These are phyloP conservation scores for Gastrolobium villosum DNA, from an alignment of 306 rosid genomes.

Conservation along the genomic window DNA sequence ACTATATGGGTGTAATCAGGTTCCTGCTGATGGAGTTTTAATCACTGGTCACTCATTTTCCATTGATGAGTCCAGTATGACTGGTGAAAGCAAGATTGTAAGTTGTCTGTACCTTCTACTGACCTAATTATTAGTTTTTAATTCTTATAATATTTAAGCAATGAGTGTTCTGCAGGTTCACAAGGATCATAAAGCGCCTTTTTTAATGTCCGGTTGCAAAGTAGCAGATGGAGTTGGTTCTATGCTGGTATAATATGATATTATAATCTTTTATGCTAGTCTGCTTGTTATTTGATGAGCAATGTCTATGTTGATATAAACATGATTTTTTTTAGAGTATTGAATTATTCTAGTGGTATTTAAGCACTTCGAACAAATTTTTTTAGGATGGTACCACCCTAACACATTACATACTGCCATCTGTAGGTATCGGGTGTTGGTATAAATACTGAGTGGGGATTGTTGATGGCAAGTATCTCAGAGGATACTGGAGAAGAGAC, in stretches of 20 bases:
- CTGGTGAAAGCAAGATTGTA: slow-evolving; percentile 97
- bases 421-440: slow-evolving; percentile 96
- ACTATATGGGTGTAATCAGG: slow-evolving; percentile 53
- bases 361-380: slow-evolving; percentile 1
- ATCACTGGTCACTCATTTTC: slow-evolving; percentile 88
- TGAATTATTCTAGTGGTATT: slow-evolving; percentile 1
- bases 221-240: slow-evolving; percentile 95
- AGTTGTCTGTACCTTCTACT: slow-evolving; percentile 48
- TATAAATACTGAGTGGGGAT: slow-evolving; percentile 98
- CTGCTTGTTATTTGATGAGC: slow-evolving; percentile 21
- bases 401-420: slow-evolving; percentile 41
- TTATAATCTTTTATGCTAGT: slow-evolving; percentile 10
- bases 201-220: slow-evolving; percentile 95
- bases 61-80: slow-evolving; percentile 97
- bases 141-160: slow-evolving; percentile 38
- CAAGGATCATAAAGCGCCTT: slow-evolving; percentile 81
- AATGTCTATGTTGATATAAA: neutral
- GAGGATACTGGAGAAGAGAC: slow-evolving; percentile 99
- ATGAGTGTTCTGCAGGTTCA: slow-evolving; percentile 65
- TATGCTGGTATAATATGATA: slow-evolving; percentile 73
- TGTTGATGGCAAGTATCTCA: slow-evolving; percentile 98
- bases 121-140: slow-evolving; percentile 24
- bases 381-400: slow-evolving; percentile 37
- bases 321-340: neutral
- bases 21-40: slow-evolving; percentile 93